phyloP scores from a whole-genome alignment of 1,139 yeast species.

The Magnusiomyces tetraspermus region DNA sequence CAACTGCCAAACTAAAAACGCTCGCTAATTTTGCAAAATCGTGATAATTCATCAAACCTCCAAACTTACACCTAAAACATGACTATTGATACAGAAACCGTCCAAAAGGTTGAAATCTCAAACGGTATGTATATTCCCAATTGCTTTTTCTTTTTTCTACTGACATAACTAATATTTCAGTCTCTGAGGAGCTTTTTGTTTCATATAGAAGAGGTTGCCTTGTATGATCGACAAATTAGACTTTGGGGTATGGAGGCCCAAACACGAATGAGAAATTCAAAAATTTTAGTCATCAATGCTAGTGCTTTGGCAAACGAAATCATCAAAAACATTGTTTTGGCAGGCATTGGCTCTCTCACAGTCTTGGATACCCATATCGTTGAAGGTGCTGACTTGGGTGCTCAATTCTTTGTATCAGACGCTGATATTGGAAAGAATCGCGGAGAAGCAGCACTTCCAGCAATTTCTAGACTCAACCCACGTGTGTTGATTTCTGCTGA shows the following conservation, averaged over 20 bases:
- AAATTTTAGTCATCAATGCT: slow-evolving; percentile 54
- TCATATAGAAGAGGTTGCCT: slow-evolving; percentile 64
- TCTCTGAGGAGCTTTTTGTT: too few species aligned
- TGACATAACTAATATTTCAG: too few species aligned
- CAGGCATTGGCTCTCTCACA: slow-evolving; percentile 76
- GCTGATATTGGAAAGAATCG: slow-evolving; percentile 35
- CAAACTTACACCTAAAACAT: slow-evolving; percentile 1
- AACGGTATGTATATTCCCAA: slow-evolving; percentile 11
- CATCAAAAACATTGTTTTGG: slow-evolving; percentile 75
- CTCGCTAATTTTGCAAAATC: not conserved
- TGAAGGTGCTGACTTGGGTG: slow-evolving; percentile 54
- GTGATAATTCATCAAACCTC: too few species aligned
- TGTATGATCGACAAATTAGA: slow-evolving; percentile 90
- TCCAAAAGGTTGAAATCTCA: slow-evolving; percentile 10
- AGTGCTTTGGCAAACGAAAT: slow-evolving; percentile 73
- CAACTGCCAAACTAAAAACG: not conserved
- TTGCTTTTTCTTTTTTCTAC: too few species aligned
- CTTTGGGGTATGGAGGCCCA: slow-evolving; percentile 97
- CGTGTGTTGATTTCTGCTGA: slow-evolving; percentile 48
- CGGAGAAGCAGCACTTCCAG: slow-evolving; percentile 44
- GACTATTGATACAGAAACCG: slow-evolving; percentile 2
- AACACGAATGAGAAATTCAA: slow-evolving; percentile 63
- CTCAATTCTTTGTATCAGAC: slow-evolving; percentile 67
- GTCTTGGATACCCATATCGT: slow-evolving; percentile 54
- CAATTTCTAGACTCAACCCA: slow-evolving; percentile 65